A percentile compares a stretch with the other conserved stretches of the same genome.
These are phyloP conservation scores for Nepenthes alata DNA, from an alignment of 179 eudicot genomes.

Conservation along the genomic window DNA sequence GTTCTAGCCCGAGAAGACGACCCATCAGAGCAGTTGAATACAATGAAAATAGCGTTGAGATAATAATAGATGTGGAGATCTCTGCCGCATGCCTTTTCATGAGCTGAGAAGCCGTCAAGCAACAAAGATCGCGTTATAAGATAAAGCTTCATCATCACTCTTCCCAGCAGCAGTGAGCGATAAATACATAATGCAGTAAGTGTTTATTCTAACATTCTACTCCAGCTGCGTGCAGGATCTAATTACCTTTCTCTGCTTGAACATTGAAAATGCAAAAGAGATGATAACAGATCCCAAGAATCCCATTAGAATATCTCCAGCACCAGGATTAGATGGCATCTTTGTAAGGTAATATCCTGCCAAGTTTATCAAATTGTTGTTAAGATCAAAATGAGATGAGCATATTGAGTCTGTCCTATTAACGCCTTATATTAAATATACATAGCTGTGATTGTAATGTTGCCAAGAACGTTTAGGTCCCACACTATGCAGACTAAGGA, in stretches of 20 bases:
- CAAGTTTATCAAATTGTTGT: slow-evolving; percentile 1
- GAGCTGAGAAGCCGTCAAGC: slow-evolving; percentile 42
- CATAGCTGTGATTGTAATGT: too few relatives aligned
- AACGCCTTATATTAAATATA: too few relatives aligned
- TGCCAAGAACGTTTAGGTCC: too few relatives aligned
- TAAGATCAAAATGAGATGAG: neutral
- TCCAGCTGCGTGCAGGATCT: neutral
- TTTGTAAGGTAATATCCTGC: slow-evolving; percentile 89
- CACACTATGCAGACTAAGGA: too few relatives aligned
- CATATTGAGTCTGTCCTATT: neutral
- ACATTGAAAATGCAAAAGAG: slow-evolving; percentile 97
- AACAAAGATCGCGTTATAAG: neutral
- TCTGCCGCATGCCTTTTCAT: slow-evolving; percentile 96
- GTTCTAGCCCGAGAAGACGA: slow-evolving; percentile 78
- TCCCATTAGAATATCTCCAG: slow-evolving; percentile 95
- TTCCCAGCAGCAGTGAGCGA: neutral
- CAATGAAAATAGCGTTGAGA: slow-evolving; percentile 69
- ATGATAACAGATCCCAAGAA: slow-evolving; percentile 90
- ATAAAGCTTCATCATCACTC: neutral
- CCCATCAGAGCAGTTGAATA: slow-evolving; percentile 91
- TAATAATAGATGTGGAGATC: slow-evolving; percentile 74
- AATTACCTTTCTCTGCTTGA: slow-evolving; percentile 88
- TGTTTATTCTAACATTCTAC: neutral
- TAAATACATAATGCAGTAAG: too few relatives aligned
- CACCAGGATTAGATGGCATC: slow-evolving; percentile 77